Evolutionary conservation across 192 early-diverging fungal species (phyloP).

Genomic region (Oehlia diaphana): DNA sequence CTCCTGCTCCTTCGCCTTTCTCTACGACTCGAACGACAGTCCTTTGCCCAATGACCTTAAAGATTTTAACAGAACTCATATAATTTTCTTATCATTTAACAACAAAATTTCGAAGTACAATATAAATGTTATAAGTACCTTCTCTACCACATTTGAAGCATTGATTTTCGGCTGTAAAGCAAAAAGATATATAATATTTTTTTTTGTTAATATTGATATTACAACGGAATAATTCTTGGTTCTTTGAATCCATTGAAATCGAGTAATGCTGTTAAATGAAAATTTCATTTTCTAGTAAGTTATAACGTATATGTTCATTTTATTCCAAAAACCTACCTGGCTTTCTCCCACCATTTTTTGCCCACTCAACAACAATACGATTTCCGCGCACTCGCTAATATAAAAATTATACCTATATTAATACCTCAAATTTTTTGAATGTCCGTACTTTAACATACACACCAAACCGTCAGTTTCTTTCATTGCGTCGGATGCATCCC

Average conservation of each 20-base stretch:
- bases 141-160: conserved; percentile 28
- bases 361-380: conserved; percentile 54
- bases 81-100: background rate
- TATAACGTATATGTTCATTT: no score
- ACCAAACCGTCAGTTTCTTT: conserved; percentile 14
- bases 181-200: background rate
- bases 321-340: conserved; percentile 29
- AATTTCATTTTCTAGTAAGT: background rate
- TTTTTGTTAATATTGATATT: background rate
- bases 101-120: background rate
- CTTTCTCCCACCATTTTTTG: conserved; percentile 56
- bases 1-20: conserved; percentile 23
- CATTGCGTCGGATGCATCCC: conserved; percentile 31
- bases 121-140: conserved; percentile 4
- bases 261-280: background rate
- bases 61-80: background rate
- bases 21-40: conserved; percentile 19
- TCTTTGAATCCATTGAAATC: background rate
- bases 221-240: background rate
- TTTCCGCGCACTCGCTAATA: conserved; percentile 39
- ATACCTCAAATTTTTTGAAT: background rate
- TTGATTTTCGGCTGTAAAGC: conserved; percentile 21
- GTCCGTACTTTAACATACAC: background rate
- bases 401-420: background rate
- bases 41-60: conserved; percentile 31